Conservation (phyloP, 805 yeast species). For the Cyberlindnera sargentensis region DNA sequence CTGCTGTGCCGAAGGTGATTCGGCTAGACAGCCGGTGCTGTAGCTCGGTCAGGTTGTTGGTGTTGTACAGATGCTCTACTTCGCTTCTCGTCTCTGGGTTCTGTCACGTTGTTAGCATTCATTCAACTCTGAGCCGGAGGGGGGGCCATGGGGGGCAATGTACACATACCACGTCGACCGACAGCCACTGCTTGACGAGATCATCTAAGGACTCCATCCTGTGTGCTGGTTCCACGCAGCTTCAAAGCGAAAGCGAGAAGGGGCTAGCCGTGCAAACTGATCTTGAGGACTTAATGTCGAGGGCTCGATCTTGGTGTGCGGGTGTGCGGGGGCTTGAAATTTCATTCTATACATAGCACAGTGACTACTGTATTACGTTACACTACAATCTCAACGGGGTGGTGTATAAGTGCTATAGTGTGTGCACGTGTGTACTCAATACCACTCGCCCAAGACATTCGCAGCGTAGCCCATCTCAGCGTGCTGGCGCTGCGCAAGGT, state of each 20-base stretch:
- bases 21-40: slow-evolving; percentile 47
- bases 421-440: no score
- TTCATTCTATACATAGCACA: no score
- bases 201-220: slow-evolving; percentile 6
- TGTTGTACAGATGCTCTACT: slow-evolving; percentile 37
- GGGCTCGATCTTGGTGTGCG: no score
- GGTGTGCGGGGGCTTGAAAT: no score
- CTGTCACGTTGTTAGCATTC: slow-evolving; percentile 5
- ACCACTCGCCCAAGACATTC: slow-evolving; percentile 36
- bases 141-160: no score
- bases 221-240: neutral
- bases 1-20: slow-evolving; percentile 89
- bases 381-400: no score
- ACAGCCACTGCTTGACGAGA: slow-evolving; percentile 11
- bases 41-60: slow-evolving; percentile 36
- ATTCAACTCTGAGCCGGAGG: no score
- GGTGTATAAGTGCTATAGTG: no score
- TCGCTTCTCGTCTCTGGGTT: slow-evolving; percentile 46
- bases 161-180: slow-evolving; percentile 8
- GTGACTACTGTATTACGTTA: no score
- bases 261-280: no score
- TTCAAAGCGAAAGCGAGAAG: no score
- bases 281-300: no score
- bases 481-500: slow-evolving; percentile 65
- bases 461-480: slow-evolving; percentile 49